A percentile compares a stretch with the other conserved stretches of the same genome.
These are phyloP conservation scores for Asterochloris erici DNA, from an alignment of 139 green algal genomes.

Conservation along the genomic window DNA sequence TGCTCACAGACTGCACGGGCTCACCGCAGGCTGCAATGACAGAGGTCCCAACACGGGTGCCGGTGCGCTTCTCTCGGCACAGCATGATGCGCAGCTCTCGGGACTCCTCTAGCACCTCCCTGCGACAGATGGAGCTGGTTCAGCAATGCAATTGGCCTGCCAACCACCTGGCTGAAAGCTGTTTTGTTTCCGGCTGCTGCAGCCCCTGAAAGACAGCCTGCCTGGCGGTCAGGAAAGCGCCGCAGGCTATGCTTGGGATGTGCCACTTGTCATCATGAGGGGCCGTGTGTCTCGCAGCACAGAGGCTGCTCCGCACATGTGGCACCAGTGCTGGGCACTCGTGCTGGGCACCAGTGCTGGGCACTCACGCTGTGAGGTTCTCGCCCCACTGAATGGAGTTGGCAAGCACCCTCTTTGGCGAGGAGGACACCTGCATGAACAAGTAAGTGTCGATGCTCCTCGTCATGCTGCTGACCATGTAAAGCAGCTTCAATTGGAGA, in stretches of 20 bases:
- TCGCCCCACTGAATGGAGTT: slow-evolving; percentile 50
- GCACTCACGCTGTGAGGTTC: too few relatives aligned
- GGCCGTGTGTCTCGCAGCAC: too few relatives aligned
- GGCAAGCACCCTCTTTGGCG: slow-evolving; percentile 30
- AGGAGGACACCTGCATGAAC: not conserved
- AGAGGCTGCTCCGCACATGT: not conserved
- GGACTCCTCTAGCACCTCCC: slow-evolving; percentile 75
- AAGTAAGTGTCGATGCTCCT: too few relatives aligned
- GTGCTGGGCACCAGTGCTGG: not conserved
- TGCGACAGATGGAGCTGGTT: slow-evolving; percentile 17
- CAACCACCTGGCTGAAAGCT: too few relatives aligned
- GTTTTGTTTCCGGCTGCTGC: not conserved
- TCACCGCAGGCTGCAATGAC: slow-evolving; percentile 81
- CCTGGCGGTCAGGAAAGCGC: not conserved
- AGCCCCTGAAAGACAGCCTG: not conserved
- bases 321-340: not conserved
- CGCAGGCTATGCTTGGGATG: not conserved
- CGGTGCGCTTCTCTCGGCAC: slow-evolving; percentile 67
- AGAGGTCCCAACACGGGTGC: slow-evolving; percentile 43
- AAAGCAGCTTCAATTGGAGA: too few relatives aligned
- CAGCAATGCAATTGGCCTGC: too few relatives aligned
- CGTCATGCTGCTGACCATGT: too few relatives aligned
- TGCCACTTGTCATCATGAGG: not conserved
- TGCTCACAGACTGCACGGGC: not conserved
- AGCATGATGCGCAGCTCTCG: slow-evolving; percentile 86